Base-by-base conservation (phyloP, 257 asterid genomes). In the Prunella vulgaris region DNA sequence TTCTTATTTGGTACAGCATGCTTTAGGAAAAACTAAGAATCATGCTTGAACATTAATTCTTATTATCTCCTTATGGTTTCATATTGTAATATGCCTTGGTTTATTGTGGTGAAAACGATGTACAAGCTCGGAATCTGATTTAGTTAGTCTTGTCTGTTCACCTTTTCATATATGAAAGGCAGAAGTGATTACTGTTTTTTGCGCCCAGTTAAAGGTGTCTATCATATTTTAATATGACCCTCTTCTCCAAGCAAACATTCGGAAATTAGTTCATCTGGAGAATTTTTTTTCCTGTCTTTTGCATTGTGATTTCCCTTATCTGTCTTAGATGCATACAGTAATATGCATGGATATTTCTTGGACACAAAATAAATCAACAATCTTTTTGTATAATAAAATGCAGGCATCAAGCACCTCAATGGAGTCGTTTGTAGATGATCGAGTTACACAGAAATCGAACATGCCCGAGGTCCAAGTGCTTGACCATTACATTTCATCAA, bases 341-440 rank as follows among this genome's bases (percentile, higher is more conserved):
- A 53, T 25, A 27, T 56, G 48, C 60, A 13, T 22, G 17, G 38
- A 51, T 57, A 8, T 22, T 56, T 68, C 35, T 17, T 0, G 9
- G 46, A 46, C 21, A 38, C 10, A 37, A 66, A 18, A 22, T 40
- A 60, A 58, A 52, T 46, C 58, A 60, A 24, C 59, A 9, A 59
- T 76, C 46, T 67, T 53, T n/a, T 66, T 66, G 74, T 51, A 56
- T 56, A 22, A 28, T 28, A 24, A 51, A 65, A 69, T 70, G 69
- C 90, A 91, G 96, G 86, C 69, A 44, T 69, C 76, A n/a, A 68
- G 65, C 72, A 68, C 64, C 40, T 54, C 38, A 14, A 80, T 60
- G 12, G 88, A 76, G 74, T 68, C 80, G 22, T 46, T 60, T 15
- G 74, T 72, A 74, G 82, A 76, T 61, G 70, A 68, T 21, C 79